Conservation (phyloP, 352 stramenopile species). For the Pelagophyceae sp. region DNA sequence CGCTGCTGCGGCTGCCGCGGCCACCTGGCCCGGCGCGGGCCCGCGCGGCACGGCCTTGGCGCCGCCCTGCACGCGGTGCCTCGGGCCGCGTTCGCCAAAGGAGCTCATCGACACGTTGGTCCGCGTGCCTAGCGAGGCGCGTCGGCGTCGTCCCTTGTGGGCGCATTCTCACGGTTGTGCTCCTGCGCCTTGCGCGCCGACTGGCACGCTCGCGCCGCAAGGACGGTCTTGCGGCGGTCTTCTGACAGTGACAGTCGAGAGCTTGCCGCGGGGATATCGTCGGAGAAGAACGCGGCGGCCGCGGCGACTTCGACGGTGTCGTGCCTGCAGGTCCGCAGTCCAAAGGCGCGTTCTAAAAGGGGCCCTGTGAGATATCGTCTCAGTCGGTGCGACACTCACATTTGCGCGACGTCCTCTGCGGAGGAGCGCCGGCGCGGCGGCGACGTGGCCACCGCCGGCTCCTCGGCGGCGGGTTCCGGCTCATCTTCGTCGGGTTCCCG, state of each 20-base stretch:
- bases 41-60: too few species aligned
- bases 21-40: not conserved
- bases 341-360: too few species aligned
- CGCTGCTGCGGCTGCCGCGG: too few species aligned
- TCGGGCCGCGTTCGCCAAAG: not conserved
- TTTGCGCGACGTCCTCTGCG: not conserved
- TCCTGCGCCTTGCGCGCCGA: not conserved
- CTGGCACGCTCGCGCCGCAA: not conserved
- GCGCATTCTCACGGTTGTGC: not conserved
- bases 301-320: not conserved
- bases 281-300: not conserved
- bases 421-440: not conserved
- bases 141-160: not conserved
- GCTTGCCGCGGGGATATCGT: too few species aligned
- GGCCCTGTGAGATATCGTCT: too few species aligned
- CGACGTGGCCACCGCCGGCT: not conserved
- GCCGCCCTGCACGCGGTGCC: not conserved
- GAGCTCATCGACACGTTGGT: not conserved
- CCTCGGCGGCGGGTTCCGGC: not conserved
- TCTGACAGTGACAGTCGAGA: too few species aligned
- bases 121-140: not conserved
- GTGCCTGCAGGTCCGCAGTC: too few species aligned
- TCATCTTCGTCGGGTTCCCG: not conserved
- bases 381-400: too few species aligned
- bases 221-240: not conserved